These are phyloP conservation scores for Purpureocillium takamizusanense DNA, from an alignment of 2,329 filamentous ascomycete genomes.

Conservation along the genomic window DNA sequence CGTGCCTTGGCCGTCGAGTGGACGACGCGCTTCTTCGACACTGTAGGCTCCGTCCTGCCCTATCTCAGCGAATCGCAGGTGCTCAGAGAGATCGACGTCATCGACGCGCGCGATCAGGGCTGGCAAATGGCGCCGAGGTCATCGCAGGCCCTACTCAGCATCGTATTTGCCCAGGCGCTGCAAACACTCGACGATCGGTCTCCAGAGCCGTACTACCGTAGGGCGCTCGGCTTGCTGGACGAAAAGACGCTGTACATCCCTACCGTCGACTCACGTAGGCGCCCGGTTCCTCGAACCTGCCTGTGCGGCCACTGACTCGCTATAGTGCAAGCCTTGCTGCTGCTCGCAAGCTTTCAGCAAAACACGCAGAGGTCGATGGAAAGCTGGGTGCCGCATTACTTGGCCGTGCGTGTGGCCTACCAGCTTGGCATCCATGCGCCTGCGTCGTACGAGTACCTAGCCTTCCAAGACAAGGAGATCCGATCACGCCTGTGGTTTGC, in stretches of 20 bases:
- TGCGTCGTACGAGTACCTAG: slow-evolving; percentile 14
- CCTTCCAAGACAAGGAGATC: slow-evolving; percentile 14
- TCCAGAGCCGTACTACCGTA: slow-evolving; percentile 17
- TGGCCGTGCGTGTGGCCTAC: slow-evolving; percentile 21
- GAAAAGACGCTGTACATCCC: slow-evolving; percentile 14
- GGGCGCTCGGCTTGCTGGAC: slow-evolving; percentile 14
- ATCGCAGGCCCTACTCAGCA: slow-evolving; percentile 14
- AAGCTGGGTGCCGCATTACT: slow-evolving; percentile 19
- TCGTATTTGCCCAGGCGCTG: slow-evolving; percentile 19
- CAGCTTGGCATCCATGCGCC: slow-evolving; percentile 24
- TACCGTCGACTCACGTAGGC: slow-evolving; percentile 10
- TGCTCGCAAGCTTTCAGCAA: slow-evolving; percentile 22
- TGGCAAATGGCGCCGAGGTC: slow-evolving; percentile 6
- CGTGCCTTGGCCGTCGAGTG: slow-evolving; percentile 9
- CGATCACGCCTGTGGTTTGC: slow-evolving; percentile 20
- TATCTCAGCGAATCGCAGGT: slow-evolving; percentile 14
- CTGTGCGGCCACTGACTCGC: neutral
- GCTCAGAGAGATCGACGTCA: slow-evolving; percentile 10
- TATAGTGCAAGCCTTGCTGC: slow-evolving; percentile 20
- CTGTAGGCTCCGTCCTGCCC: slow-evolving; percentile 16
- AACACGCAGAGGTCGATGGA: slow-evolving; percentile 23
- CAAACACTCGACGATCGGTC: slow-evolving; percentile 9
- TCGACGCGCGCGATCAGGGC: slow-evolving; percentile 3
- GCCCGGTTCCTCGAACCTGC: no score
- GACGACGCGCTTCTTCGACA: slow-evolving; percentile 17